Evolutionary conservation across 2,329 filamentous ascomycete species (phyloP), one percentile per base, ranked within the genome.

Genomic region (Penicillium sp.): DNA sequence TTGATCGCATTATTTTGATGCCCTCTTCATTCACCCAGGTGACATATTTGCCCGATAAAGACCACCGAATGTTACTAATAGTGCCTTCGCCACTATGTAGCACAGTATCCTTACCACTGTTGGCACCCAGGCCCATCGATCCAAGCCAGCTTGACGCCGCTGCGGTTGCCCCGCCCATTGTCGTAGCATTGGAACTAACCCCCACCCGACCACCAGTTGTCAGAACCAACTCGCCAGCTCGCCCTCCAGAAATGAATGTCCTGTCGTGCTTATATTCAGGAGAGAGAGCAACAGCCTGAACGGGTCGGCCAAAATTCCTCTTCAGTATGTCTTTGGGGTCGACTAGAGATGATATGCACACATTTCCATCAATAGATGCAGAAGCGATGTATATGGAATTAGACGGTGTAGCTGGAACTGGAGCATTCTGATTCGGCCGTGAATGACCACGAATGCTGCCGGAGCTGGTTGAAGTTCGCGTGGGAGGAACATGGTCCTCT

Each of bases 1-100:
- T 90, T 4, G 91, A 91, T 30, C 94, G 85, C 92, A 97, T 97
- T 54, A 99, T 94, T 70, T 97, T 97, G 68, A 97, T 95, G 3
- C 94, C 94, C 65, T 95, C 88, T 72, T 99, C 94, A 65, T 97
- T 99, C 33, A 96, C 82, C 94, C 94, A 99, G 0, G 87, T 90
- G 1, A 97, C 89, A 66, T 92, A 97, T 73, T 89, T 94, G 1
- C 94, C 93, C 0, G 91, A 93, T 33, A 93, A 70, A 0, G 93
- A 97, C 91, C 93, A 99, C 70, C 95, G 93, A 66, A 99, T 94
- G 3, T 87, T 89, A 68, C 85, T 93, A 57, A 99, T 94, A 2
- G 86, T 84, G 3, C 94, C 94, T 75, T 99, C 95, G 2, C 94
- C 94, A 7, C 89, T 91, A 68, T 99, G 94, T 40, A 97, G 73